Percentiles rank a stretch among this genome's conserved stretches.
phyloP scores from a whole-genome alignment of 805 yeast species.

The Wickerhamiella qilinensis region DNA sequence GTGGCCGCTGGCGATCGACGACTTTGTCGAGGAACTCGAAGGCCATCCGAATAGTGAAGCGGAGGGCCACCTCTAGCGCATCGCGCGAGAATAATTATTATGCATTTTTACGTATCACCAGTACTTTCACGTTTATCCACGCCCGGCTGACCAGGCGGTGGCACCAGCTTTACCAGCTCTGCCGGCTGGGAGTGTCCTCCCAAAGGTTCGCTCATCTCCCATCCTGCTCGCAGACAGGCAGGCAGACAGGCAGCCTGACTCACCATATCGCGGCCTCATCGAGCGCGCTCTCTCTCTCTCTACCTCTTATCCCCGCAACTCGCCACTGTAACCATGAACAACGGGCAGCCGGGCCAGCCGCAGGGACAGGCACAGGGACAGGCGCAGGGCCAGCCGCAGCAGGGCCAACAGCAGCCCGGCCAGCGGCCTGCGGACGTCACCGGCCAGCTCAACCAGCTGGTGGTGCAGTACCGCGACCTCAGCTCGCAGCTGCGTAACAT shows the following conservation, averaged over 20 bases:
- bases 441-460: slow-evolving; percentile 16
- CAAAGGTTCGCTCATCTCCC: background rate
- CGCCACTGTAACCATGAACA: background rate
- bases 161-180: background rate
- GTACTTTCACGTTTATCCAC: too few species aligned
- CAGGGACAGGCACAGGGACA: background rate
- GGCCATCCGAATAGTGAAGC: background rate
- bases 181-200: background rate
- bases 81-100: background rate
- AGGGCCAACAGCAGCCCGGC: background rate
- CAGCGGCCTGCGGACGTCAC: slow-evolving; percentile 1
- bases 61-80: background rate
- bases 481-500: slow-evolving; percentile 13
- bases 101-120: background rate
- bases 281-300: background rate
- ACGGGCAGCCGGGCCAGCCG: background rate
- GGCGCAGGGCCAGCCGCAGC: background rate
- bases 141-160: background rate
- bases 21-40: slow-evolving; percentile 39
- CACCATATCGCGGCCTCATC: background rate
- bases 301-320: background rate
- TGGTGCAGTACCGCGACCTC: slow-evolving; percentile 19
- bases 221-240: background rate
- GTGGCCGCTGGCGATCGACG: slow-evolving; percentile 87
- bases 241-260: background rate